A percentile compares a stretch with the other conserved stretches of the same genome.
These are phyloP conservation scores for Tubosaeta sp. DNA, from an alignment of 768 basidiomycete genomes.

Conservation along the genomic window DNA sequence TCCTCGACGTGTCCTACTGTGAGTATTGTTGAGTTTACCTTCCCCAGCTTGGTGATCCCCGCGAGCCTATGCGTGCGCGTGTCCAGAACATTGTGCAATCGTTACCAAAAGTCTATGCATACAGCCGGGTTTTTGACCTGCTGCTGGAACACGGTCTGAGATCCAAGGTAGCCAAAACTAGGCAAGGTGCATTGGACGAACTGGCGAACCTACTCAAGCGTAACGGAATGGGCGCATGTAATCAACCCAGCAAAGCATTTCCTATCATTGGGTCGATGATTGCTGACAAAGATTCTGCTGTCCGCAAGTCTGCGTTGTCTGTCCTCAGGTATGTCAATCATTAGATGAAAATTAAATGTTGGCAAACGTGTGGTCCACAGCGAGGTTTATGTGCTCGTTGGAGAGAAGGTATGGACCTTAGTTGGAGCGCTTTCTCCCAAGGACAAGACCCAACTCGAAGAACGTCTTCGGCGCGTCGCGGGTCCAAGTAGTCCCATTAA, in stretches of 20 bases:
- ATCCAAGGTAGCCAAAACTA: constrained; percentile 88
- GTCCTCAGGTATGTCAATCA: constrained; percentile 63
- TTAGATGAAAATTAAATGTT: constrained; percentile 1
- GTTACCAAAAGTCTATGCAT: constrained; percentile 87
- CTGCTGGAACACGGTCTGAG: constrained; percentile 85
- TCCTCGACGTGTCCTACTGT: background rate
- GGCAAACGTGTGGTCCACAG: constrained; percentile 36
- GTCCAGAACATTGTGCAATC: constrained; percentile 82
- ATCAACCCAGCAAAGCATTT: constrained; percentile 75
- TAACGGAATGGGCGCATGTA: constrained; percentile 75
- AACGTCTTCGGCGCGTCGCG: constrained; percentile 77
- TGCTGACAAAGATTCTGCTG: constrained; percentile 84
- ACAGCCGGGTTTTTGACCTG: constrained; percentile 85
- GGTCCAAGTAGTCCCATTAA: constrained; percentile 51
- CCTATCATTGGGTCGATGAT: constrained; percentile 74
- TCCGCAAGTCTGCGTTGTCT: constrained; percentile 82
- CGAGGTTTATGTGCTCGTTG: constrained; percentile 76
- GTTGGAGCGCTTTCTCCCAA: constrained; percentile 76
- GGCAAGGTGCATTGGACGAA: constrained; percentile 84
- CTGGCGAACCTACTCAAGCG: constrained; percentile 71
- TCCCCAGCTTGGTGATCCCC: constrained; percentile 82
- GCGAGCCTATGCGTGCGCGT: constrained; percentile 75
- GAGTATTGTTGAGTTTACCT: constrained; percentile 1
- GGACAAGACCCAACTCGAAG: constrained; percentile 90
- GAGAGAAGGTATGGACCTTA: constrained; percentile 80